Evolutionary conservation across 2,329 filamentous ascomycete species (phyloP), one percentile per base, ranked within the genome.

Genomic region (Dothidotthia symphoricarpi): DNA sequence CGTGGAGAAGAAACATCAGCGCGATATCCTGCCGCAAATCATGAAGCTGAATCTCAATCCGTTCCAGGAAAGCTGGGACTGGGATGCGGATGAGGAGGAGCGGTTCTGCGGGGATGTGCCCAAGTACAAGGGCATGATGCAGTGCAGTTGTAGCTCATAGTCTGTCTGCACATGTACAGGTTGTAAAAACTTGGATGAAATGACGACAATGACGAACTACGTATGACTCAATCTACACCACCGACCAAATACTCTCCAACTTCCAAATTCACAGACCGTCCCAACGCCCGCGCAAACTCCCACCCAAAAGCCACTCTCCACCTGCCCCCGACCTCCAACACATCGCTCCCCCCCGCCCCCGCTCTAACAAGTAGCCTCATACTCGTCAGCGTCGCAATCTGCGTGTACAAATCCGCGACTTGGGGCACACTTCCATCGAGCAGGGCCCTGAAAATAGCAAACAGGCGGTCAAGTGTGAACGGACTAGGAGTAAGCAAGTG

Each of bases 101-200:
- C 75, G 90, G 47, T 95, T 88, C 74, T 88, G 83, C 53, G 85
- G 86, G 2, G 89, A 96, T 68, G 88, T 95, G 37, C 91, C 91
- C 0, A 81, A 78, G 61, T 75, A 75, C 30, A 81, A 83, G 67
- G 79, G 88, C 51, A 86, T 86, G 24, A 82, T 95, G 79, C 91
- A 96, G 72, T 97, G 93, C 66, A 95, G 88, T 63, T 98, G 93
- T 69, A 95, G 88, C 64, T 96, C 91, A 4, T 62, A 57, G 43
- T 22, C 19, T 22, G 19, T 9, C 19, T 9, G 5, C 19, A 22
- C 19, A 6, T 9, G 19, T 22, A 6, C 5, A 22, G 9, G 19
- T 6, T 6, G 9, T 22, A 9, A 9, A 5, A 22, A 22, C 9
- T 22, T 6, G 19, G 9, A 5, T 5, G 5, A 9, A 22, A 22